A percentile compares a stretch with the other conserved stretches of the same genome.
Evolutionary conservation across 2,329 filamentous ascomycete species (phyloP).

Genomic region (Aureobasidium sp.): DNA sequence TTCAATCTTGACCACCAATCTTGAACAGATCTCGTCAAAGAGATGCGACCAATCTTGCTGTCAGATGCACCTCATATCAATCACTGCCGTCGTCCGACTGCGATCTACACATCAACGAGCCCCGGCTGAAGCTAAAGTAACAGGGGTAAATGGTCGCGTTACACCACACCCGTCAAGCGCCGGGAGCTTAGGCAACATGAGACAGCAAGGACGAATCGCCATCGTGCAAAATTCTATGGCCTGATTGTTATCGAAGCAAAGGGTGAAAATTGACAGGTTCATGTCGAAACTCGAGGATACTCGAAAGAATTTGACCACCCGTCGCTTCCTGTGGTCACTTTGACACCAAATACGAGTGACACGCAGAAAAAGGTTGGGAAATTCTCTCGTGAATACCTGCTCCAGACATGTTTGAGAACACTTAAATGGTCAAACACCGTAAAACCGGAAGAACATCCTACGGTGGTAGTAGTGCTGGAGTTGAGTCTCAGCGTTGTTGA

Average conservation of each 20-base stretch:
- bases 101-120: neutral
- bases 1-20: no score
- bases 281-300: conserved; percentile 1
- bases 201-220: conserved; percentile 2
- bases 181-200: neutral
- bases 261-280: conserved; percentile 10
- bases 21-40: neutral
- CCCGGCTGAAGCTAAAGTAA: conserved; percentile 6
- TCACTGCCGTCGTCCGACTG: conserved; percentile 10
- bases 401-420: neutral
- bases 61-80: neutral
- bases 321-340: neutral
- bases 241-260: conserved; percentile 1
- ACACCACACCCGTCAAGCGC: conserved; percentile 9
- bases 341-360: neutral
- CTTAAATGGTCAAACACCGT: neutral
- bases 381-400: conserved; percentile 10
- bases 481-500: neutral
- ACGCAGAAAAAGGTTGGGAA: conserved; percentile 6
- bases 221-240: neutral
- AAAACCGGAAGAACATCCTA: conserved; percentile 1
- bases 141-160: conserved; percentile 7
- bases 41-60: neutral
- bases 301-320: neutral
- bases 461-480: neutral